phyloP scores from a whole-genome alignment of 257 asterid genomes.

The Coffea eugenioides region DNA sequence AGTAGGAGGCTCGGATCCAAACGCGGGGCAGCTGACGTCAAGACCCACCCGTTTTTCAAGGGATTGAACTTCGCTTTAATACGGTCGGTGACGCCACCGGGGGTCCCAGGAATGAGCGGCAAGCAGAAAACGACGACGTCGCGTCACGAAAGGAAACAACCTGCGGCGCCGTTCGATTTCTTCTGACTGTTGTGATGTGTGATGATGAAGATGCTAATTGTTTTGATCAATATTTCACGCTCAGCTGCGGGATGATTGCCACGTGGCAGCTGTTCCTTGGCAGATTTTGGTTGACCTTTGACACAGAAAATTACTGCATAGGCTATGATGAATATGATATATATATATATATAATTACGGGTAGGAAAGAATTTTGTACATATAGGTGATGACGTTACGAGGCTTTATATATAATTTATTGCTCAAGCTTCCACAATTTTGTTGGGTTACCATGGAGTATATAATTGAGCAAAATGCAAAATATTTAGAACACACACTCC shows the following conservation, averaged over 20 bases:
- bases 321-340: background rate
- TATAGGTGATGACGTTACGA: background rate
- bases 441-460: too few species aligned
- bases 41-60: constrained; percentile 78
- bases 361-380: background rate
- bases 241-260: background rate
- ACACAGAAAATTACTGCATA: background rate
- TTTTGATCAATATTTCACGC: background rate
- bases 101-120: constrained; percentile 26
- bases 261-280: background rate
- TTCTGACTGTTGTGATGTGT: constrained; percentile 33
- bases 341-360: background rate
- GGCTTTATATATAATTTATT: too few species aligned
- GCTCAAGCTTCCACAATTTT: too few species aligned
- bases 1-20: constrained; percentile 63
- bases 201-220: background rate
- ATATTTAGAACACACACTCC: too few species aligned
- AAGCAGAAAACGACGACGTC: constrained; percentile 36
- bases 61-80: constrained; percentile 80
- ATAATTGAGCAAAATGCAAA: too few species aligned
- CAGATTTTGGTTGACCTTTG: constrained; percentile 18
- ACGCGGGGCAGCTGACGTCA: constrained; percentile 85
- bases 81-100: constrained; percentile 63
- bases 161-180: constrained; percentile 43
- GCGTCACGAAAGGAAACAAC: constrained; percentile 5